These are phyloP conservation scores for Aspergillus sojae DNA, from an alignment of 2,329 filamentous ascomycete genomes.

Conservation along the genomic window DNA sequence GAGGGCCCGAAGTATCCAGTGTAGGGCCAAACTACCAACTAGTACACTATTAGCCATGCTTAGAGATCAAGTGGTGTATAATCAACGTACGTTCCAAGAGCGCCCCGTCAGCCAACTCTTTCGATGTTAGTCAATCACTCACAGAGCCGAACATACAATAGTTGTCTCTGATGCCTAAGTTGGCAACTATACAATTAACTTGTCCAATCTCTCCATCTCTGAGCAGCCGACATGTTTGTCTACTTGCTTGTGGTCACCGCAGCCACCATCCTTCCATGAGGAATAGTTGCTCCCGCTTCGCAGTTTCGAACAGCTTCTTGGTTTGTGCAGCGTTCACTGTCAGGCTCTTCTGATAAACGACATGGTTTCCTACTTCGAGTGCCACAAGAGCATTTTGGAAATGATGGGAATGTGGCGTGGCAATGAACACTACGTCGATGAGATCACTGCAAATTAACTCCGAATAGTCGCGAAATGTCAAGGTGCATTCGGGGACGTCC, in stretches of 20 bases:
- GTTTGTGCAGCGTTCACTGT: conserved; percentile 75
- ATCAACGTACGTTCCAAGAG: conserved; percentile 60
- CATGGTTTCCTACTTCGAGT: conserved; percentile 75
- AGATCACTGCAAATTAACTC: conserved; percentile 73
- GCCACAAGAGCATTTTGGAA: conserved; percentile 82
- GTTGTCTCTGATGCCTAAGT: conserved; percentile 24
- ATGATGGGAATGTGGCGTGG: conserved; percentile 82
- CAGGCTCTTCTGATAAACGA: conserved; percentile 82
- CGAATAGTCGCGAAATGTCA: conserved; percentile 70
- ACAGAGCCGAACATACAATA: conserved; percentile 25
- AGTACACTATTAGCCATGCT: not conserved
- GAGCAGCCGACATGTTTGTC: conserved; percentile 64
- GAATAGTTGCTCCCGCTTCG: conserved; percentile 68
- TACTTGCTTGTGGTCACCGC: conserved; percentile 60
- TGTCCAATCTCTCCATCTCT: conserved; percentile 46
- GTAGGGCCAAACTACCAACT: conserved; percentile 76
- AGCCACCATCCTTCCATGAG: conserved; percentile 84
- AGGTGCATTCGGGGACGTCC: conserved; percentile 42
- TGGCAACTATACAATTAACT: conserved; percentile 53
- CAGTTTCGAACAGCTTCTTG: conserved; percentile 66
- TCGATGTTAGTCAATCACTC: conserved; percentile 67
- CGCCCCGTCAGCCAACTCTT: conserved; percentile 73
- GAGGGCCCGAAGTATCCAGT: conserved; percentile 60
- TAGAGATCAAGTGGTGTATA: no score
- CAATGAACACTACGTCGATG: conserved; percentile 79